These are phyloP conservation scores for Termitomyces sp. DNA, from an alignment of 768 basidiomycete species.

Conservation along the genomic window DNA sequence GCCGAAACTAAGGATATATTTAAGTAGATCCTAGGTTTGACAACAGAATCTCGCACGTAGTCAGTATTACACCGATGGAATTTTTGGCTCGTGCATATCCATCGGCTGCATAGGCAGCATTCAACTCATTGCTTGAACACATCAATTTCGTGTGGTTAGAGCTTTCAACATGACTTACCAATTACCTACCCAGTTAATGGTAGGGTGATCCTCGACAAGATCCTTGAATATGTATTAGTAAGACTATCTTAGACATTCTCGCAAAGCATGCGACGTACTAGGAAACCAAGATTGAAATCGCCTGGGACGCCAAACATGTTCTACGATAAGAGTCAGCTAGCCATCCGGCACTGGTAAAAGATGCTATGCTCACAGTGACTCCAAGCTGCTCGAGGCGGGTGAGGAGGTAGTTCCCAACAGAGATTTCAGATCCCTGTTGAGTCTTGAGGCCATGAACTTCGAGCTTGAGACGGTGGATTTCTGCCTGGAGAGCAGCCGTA, in stretches of 20 bases:
- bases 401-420: conserved; percentile 53
- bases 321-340: conserved; percentile 28
- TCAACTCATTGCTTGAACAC: conserved; percentile 67
- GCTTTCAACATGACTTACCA: conserved; percentile 36
- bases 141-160: neutral
- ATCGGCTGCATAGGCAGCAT: conserved; percentile 88
- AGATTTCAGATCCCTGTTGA: conserved; percentile 33
- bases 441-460: conserved; percentile 37
- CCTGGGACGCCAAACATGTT: conserved; percentile 82
- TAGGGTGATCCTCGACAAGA: conserved; percentile 72
- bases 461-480: conserved; percentile 43
- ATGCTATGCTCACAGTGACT: conserved; percentile 37
- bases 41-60: conserved; percentile 48
- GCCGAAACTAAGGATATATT: conserved; percentile 54
- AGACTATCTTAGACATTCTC: neutral
- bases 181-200: conserved; percentile 84
- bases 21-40: neutral
- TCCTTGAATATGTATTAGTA: conserved; percentile 42
- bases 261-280: conserved; percentile 26
- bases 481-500: conserved; percentile 33
- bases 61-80: conserved; percentile 65
- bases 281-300: conserved; percentile 77
- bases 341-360: too few relatives aligned
- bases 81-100: conserved; percentile 90
- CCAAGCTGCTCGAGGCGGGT: conserved; percentile 53